Base-by-base conservation (phyloP, 2,329 filamentous ascomycete genomes). In the Xylaria sp. region DNA sequence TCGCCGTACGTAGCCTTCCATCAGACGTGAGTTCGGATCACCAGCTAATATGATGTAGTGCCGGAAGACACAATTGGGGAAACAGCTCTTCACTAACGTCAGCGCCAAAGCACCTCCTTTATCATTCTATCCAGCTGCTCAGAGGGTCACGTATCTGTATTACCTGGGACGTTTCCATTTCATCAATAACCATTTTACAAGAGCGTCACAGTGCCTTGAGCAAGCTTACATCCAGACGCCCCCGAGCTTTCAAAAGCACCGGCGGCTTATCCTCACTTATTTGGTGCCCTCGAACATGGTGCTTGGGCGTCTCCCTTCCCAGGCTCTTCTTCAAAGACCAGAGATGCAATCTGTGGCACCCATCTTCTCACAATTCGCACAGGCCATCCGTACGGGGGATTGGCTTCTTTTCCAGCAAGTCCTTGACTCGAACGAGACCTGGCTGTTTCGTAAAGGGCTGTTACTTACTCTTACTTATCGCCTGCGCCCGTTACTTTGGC, bases 81-180 rank as follows among this genome's bases (percentile, higher is more conserved):
- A 92, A 67, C 92, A 94, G 75, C 91, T 97, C 71, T 95, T 97
- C 74, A 89, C 89, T 68, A 96, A 95, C 73, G 94, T 97, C 67
- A 89, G 88, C 52, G 89, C 91, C 60, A 90, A 92, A 67, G 94
- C 92, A 0, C 93, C 93, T 0, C 92, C 92, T 0, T 79, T 98
- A 12, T 83, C 86, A 1, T 85, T 92, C 54, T 98, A 96, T 72
- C 92, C 94, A 2, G 92, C 92, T 21, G 86, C 90, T 5, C 92
- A 98, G 74, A 87, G 93, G 51, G 92, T 97, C 53, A 96, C 93
- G 3, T 98, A 94, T 71, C 88, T 98, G 14, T 97, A 97, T 79
- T 97, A 97, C 74, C 88, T 98, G 5, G 94, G 94, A 17, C 89
- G 93, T 61, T 97, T 94, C 78, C 88, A 94, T 72, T 92, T 96